phyloP scores from a whole-genome alignment of 106 monocot species.

The Acorus calamus region DNA sequence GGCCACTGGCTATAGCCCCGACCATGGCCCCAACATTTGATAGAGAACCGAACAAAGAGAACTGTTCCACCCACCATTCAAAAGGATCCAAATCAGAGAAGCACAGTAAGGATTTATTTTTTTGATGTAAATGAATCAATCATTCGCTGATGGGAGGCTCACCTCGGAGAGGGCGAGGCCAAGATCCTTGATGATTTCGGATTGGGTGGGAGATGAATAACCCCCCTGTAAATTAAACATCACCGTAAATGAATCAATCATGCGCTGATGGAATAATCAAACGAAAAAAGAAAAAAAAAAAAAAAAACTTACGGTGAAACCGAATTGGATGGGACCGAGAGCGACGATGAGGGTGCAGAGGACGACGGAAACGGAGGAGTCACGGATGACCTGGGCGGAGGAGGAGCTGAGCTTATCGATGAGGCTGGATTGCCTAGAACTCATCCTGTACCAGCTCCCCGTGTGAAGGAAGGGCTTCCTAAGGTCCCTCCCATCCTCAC shows the following conservation, averaged over 20 bases:
- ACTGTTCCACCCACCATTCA: constrained; percentile 17
- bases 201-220: constrained; percentile 81
- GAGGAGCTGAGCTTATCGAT: constrained; percentile 58
- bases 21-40: constrained; percentile 99
- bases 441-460: constrained; percentile 94
- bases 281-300: too few species aligned
- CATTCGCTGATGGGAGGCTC: neutral
- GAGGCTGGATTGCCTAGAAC: constrained; percentile 68
- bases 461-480: constrained; percentile 84
- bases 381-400: constrained; percentile 61
- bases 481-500: constrained; percentile 20
- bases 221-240: constrained; percentile 25
- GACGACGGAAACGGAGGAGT: constrained; percentile 76
- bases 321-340: constrained; percentile 96
- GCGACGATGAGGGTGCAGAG: constrained; percentile 91
- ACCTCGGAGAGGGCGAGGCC: constrained; percentile 77
- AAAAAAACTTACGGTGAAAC: constrained; percentile 46
- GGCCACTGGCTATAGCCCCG: constrained; percentile 89
- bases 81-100: too few species aligned
- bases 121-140: too few species aligned
- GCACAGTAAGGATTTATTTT: too few species aligned
- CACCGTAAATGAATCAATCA: too few species aligned
- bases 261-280: too few species aligned
- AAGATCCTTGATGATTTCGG: constrained; percentile 61
- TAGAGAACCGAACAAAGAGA: constrained; percentile 78